These are phyloP conservation scores for Paramecium primaurelia DNA, from an alignment of 73 alveolate genomes.

Conservation along the genomic window DNA sequence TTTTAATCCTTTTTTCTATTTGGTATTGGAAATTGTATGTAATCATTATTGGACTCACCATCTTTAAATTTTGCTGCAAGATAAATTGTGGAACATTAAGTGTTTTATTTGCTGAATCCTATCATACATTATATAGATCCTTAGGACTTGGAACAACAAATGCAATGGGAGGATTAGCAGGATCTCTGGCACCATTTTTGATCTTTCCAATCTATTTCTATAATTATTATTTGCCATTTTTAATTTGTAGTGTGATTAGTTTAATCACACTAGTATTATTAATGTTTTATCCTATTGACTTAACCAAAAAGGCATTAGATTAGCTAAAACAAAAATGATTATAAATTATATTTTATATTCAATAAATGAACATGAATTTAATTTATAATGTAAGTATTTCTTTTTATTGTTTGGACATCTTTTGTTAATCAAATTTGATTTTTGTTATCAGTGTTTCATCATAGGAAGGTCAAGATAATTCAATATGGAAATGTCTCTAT, in stretches of 20 bases:
- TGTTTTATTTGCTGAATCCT: constrained; percentile 50
- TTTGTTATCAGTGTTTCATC: not conserved
- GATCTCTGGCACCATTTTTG: constrained; percentile 21
- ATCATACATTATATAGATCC: constrained; percentile 37
- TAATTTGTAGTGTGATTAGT: not conserved
- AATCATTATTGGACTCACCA: not conserved
- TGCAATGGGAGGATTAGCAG: constrained; percentile 50
- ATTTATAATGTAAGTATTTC: too few relatives aligned
- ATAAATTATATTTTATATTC: not conserved
- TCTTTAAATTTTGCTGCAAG: constrained; percentile 37
- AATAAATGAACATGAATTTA: too few relatives aligned
- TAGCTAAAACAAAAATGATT: not conserved
- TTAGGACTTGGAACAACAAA: constrained; percentile 41
- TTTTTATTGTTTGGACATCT: too few relatives aligned
- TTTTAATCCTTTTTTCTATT: not conserved
- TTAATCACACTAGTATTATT: not conserved
- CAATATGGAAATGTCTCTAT: too few relatives aligned
- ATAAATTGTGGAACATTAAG: not conserved
- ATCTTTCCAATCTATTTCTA: not conserved
- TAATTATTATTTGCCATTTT: constrained; percentile 29
- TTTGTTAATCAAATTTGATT: too few relatives aligned
- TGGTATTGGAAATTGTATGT: not conserved
- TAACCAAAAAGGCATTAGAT: constrained; percentile 43
- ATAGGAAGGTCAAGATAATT: too few relatives aligned
- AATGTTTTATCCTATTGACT: constrained; percentile 20